A percentile compares a stretch with the other conserved stretches of the same genome.
Evolutionary conservation across 768 basidiomycete genomes (phyloP).

Genomic region (Amanita polypyramis): DNA sequence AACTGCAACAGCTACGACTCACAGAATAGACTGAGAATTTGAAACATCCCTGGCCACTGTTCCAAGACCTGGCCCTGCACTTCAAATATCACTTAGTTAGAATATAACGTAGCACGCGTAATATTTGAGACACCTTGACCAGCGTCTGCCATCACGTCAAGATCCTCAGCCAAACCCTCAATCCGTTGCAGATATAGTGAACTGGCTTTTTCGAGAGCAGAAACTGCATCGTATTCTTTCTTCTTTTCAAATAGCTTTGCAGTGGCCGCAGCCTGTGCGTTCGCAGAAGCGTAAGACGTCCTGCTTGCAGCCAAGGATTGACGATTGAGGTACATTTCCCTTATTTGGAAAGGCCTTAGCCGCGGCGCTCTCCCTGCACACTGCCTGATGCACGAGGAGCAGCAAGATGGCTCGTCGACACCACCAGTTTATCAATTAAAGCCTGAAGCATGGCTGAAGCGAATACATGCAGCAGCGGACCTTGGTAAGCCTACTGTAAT

Average conservation of each 20-base stretch:
- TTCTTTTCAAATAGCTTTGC: conserved; percentile 66
- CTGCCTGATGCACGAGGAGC: conserved; percentile 3
- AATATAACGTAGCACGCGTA: not conserved
- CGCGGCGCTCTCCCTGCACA: not conserved
- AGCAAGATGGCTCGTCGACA: not conserved
- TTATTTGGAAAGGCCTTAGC: not conserved
- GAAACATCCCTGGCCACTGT: conserved; percentile 80
- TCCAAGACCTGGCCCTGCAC: conserved; percentile 70
- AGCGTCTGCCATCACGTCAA: conserved; percentile 68
- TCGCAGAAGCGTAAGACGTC: conserved; percentile 33
- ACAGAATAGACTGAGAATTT: conserved; percentile 63
- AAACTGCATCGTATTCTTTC: conserved; percentile 70
- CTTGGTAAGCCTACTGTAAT: not conserved
- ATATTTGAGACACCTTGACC: conserved; percentile 41
- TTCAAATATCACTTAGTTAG: not conserved
- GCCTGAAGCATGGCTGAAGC: conserved; percentile 2
- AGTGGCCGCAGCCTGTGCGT: conserved; percentile 31
- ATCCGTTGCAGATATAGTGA: conserved; percentile 56
- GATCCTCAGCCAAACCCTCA: conserved; percentile 59
- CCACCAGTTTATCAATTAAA: conserved; percentile 5
- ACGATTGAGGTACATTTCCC: conserved; percentile 16
- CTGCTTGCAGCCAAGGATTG: conserved; percentile 44
- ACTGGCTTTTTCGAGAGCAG: conserved; percentile 58
- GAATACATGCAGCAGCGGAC: conserved; percentile 3
- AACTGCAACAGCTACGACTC: conserved; percentile 16